Conservation (phyloP, 495 filamentous ascomycete genomes). For the Penicillium verhagenii region DNA sequence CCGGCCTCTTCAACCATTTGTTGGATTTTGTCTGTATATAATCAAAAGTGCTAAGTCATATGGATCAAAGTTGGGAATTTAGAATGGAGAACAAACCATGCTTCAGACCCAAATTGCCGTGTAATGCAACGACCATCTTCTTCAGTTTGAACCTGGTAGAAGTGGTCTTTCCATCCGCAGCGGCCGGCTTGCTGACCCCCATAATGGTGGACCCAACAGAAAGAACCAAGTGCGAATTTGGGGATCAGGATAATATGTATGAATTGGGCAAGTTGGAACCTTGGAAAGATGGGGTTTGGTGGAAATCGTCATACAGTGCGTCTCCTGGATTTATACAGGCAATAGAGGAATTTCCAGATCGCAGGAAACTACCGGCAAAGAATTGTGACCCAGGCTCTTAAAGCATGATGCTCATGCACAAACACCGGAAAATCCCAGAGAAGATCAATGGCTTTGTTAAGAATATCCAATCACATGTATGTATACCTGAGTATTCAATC, state of each 20-base stretch:
- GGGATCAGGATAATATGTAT: no score
- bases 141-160: not conserved
- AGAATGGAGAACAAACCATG: not conserved
- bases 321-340: not conserved
- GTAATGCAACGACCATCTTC: not conserved
- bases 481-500: no score
- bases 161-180: no score
- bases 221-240: no score
- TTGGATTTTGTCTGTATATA: conserved; percentile 1
- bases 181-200: no score
- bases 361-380: not conserved
- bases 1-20: conserved; percentile 10
- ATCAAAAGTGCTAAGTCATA: no score
- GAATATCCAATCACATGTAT: no score
- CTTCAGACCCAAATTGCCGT: not conserved
- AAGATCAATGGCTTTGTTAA: not conserved
- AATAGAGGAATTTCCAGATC: not conserved
- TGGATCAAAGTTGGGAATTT: no score
- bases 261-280: no score
- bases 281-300: not conserved
- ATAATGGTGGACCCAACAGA: no score
- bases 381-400: not conserved
- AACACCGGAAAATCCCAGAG: not conserved
- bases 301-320: not conserved
- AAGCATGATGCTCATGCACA: not conserved